A percentile compares a stretch with the other conserved stretches of the same genome.
These are phyloP conservation scores for Leccinum barrowsii DNA, from an alignment of 768 basidiomycete species.

Conservation along the genomic window DNA sequence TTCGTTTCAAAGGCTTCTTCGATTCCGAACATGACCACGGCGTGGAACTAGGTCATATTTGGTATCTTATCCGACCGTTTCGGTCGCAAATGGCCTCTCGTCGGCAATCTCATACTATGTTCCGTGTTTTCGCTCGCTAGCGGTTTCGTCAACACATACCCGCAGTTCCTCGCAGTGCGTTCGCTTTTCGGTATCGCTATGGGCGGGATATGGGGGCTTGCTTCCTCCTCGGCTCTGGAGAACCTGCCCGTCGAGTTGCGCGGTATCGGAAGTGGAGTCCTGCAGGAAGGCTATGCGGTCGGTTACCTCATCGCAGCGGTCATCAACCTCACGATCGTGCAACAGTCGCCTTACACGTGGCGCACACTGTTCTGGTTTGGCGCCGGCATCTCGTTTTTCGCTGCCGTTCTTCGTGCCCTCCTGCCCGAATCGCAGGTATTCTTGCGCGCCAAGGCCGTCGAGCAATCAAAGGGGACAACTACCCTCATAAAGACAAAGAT, in stretches of 20 bases:
- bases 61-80: slow-evolving; percentile 84
- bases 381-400: slow-evolving; percentile 63
- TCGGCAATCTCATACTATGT: slow-evolving; percentile 70
- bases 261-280: slow-evolving; percentile 77
- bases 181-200: slow-evolving; percentile 84
- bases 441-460: slow-evolving; percentile 56
- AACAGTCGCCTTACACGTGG: slow-evolving; percentile 47
- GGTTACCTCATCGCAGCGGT: slow-evolving; percentile 85
- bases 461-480: slow-evolving; percentile 38
- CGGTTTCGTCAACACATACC: slow-evolving; percentile 75
- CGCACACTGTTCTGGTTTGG: slow-evolving; percentile 80
- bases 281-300: slow-evolving; percentile 88
- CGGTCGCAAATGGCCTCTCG: slow-evolving; percentile 92
- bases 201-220: slow-evolving; percentile 88
- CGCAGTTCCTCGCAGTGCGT: slow-evolving; percentile 76
- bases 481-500: slow-evolving; percentile 54
- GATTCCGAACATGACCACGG: neutral
- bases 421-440: slow-evolving; percentile 82
- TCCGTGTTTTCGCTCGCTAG: slow-evolving; percentile 71
- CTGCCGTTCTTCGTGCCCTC: slow-evolving; percentile 59
- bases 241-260: slow-evolving; percentile 84
- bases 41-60: slow-evolving; percentile 51
- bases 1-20: neutral
- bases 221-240: slow-evolving; percentile 80
- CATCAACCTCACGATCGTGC: slow-evolving; percentile 67